phyloP scores from a whole-genome alignment of 352 stramenopile genomes.

The Phytopythium chamaehyphon region DNA sequence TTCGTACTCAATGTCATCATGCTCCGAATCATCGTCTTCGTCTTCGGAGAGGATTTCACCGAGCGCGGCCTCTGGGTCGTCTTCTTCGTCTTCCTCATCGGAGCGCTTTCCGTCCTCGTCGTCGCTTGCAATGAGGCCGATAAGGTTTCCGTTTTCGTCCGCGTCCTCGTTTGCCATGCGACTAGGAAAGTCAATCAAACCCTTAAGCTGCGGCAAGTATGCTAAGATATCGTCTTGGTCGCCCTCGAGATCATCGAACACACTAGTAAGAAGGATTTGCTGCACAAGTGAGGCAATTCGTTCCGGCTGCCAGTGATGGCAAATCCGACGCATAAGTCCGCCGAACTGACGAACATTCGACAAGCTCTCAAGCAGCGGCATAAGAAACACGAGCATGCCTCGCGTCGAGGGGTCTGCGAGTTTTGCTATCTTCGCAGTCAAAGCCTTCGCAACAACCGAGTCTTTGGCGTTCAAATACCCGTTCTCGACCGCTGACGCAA shows the following conservation, averaged over 20 bases:
- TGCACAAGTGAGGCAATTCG: slow-evolving; percentile 59
- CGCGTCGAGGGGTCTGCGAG: slow-evolving; percentile 30
- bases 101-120: slow-evolving; percentile 48
- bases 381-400: slow-evolving; percentile 60
- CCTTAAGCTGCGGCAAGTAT: slow-evolving; percentile 51
- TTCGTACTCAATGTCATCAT: slow-evolving; percentile 38
- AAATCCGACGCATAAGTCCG: slow-evolving; percentile 52
- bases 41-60: slow-evolving; percentile 36
- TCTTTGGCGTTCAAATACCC: slow-evolving; percentile 56
- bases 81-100: slow-evolving; percentile 33
- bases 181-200: slow-evolving; percentile 72
- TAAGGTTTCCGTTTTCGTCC: slow-evolving; percentile 79
- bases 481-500: slow-evolving; percentile 69
- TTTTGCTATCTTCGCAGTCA: slow-evolving; percentile 22
- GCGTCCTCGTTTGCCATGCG: slow-evolving; percentile 77
- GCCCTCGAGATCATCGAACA: slow-evolving; percentile 84
- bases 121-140: slow-evolving; percentile 58
- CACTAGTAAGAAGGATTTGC: slow-evolving; percentile 59
- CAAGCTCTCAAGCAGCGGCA: slow-evolving; percentile 70
- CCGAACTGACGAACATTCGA: slow-evolving; percentile 69
- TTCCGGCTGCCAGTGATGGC: slow-evolving; percentile 60
- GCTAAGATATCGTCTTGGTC: slow-evolving; percentile 70
- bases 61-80: slow-evolving; percentile 13
- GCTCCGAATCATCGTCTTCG: slow-evolving; percentile 40
- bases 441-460: slow-evolving; percentile 22